phyloP scores from a whole-genome alignment of 805 yeast species.

The Lachancea kluyveri region DNA sequence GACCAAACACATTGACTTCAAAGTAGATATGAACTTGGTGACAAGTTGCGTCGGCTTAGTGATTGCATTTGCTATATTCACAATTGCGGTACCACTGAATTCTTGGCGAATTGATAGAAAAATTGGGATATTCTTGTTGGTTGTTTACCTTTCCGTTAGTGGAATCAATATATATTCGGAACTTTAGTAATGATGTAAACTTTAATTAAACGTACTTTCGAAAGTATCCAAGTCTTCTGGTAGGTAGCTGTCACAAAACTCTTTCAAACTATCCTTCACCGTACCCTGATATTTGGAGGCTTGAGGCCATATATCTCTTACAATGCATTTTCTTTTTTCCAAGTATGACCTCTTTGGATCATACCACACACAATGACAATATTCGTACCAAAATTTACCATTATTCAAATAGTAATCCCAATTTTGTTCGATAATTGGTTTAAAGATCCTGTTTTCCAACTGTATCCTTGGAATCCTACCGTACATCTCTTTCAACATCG shows the following conservation, averaged over 20 bases:
- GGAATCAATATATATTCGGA: slow-evolving; percentile 18
- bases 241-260: slow-evolving; percentile 21
- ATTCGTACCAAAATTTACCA: slow-evolving; percentile 24
- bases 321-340: slow-evolving; percentile 20
- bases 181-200: slow-evolving; percentile 3
- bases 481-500: slow-evolving; percentile 20
- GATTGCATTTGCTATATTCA: slow-evolving; percentile 34
- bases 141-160: slow-evolving; percentile 16
- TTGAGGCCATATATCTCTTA: slow-evolving; percentile 16
- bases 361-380: slow-evolving; percentile 22
- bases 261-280: slow-evolving; percentile 4
- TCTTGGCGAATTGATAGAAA: slow-evolving; percentile 39
- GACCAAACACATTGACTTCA: slow-evolving; percentile 27
- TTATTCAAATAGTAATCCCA: slow-evolving; percentile 17
- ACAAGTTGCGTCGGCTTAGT: slow-evolving; percentile 37
- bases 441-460: slow-evolving; percentile 20
- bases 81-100: slow-evolving; percentile 38
- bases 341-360: slow-evolving; percentile 21
- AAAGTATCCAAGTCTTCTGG: slow-evolving; percentile 26
- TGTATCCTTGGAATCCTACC: slow-evolving; percentile 16
- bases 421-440: slow-evolving; percentile 14
- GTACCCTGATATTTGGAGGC: slow-evolving; percentile 7
- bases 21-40: slow-evolving; percentile 34
- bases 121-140: slow-evolving; percentile 32
- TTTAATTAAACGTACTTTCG: slow-evolving; percentile 9